Conservation (phyloP, 116 monocot species). For the Iris pallida region DNA sequence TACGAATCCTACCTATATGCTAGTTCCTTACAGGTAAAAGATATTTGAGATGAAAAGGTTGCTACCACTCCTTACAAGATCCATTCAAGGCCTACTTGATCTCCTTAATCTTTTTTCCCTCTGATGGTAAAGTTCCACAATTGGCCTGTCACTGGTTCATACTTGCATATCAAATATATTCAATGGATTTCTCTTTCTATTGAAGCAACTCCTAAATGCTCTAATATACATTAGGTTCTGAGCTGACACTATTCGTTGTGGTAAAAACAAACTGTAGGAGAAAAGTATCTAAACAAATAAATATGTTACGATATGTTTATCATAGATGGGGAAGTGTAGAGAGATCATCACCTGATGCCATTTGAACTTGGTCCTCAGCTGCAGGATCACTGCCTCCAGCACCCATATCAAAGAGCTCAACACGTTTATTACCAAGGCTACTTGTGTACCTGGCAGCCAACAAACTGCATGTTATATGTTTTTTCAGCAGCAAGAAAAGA, state of each 20-base stretch:
- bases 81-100: too few species aligned
- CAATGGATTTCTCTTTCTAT: not conserved
- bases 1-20: too few species aligned
- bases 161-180: too few species aligned
- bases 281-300: not conserved
- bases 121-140: too few species aligned
- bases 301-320: not conserved
- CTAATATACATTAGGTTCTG: not conserved
- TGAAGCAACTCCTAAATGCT: not conserved
- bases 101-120: too few species aligned
- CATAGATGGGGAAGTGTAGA: not conserved
- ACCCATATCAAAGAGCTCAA: conserved; percentile 87
- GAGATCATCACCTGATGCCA: conserved; percentile 60
- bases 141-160: too few species aligned
- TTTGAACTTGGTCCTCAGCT: conserved; percentile 56
- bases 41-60: too few species aligned
- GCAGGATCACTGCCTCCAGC: conserved; percentile 57
- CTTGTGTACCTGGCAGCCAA: conserved; percentile 56
- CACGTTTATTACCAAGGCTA: conserved; percentile 87
- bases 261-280: not conserved
- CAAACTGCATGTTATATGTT: not conserved
- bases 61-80: too few species aligned
- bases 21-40: too few species aligned
- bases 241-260: not conserved
- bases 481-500: not conserved